Percentiles rank a stretch among this genome's conserved stretches.
These are phyloP conservation scores for Blepharisma japonicum DNA, from an alignment of 73 alveolate species.

Conservation along the genomic window DNA sequence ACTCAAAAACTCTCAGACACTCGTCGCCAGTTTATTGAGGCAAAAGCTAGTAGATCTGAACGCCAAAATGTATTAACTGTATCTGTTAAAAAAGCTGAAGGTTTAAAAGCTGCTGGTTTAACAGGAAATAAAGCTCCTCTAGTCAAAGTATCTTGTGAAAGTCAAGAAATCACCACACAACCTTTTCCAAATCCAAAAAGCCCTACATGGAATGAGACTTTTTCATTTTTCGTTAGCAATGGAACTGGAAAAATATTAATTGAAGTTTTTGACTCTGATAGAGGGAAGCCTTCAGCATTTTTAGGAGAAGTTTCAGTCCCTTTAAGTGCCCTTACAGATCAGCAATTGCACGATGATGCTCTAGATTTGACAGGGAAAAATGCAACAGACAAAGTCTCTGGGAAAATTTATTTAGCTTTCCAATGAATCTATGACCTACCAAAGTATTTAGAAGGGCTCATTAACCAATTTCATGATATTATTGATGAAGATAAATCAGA, in stretches of 20 bases:
- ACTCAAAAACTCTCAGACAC: neutral
- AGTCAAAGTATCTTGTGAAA: slow-evolving; percentile 1
- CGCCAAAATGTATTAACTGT: neutral
- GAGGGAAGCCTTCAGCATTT: neutral
- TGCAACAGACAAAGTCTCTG: neutral
- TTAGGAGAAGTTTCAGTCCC: neutral
- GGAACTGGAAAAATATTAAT: slow-evolving; percentile 8
- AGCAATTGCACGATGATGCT: neutral
- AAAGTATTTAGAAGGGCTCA: neutral
- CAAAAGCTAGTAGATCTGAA: slow-evolving; percentile 4
- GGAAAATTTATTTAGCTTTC: neutral
- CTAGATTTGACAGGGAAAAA: neutral
- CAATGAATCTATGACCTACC: neutral
- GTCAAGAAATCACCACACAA: neutral
- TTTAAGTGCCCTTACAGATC: neutral
- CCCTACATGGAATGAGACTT: slow-evolving; percentile 17
- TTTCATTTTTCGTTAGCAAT: neutral
- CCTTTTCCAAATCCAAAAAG: neutral
- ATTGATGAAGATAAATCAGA: too few relatives aligned
- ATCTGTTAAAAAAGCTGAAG: slow-evolving; percentile 11
- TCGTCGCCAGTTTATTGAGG: neutral
- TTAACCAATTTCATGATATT: neutral
- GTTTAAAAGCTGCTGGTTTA: slow-evolving; percentile 15
- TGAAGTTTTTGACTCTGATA: neutral
- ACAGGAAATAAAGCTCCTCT: slow-evolving; percentile 24